Conservation (phyloP, 441 rosid species). For the Populus hybrid region DNA sequence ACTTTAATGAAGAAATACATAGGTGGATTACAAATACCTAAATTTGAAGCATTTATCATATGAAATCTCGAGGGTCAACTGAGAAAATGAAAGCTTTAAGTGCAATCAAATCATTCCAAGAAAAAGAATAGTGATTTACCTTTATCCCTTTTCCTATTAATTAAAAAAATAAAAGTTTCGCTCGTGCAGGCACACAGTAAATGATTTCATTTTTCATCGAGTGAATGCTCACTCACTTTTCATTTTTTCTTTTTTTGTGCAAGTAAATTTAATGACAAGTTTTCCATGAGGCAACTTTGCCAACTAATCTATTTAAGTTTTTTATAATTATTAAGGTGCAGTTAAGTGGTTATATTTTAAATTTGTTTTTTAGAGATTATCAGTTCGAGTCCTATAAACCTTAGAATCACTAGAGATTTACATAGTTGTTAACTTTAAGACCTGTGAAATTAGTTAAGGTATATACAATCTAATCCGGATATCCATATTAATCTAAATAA, state of each 20-base stretch:
- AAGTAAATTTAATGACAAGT: not conserved
- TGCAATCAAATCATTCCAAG: not conserved
- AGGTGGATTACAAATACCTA: not conserved
- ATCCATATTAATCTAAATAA: too few species aligned
- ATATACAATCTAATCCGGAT: accelerated
- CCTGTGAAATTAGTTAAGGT: too few species aligned
- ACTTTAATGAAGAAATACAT: too few species aligned
- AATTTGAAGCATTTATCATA: not conserved
- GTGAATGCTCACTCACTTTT: not conserved
- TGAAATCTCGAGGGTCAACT: not conserved
- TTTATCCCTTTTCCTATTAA: not conserved
- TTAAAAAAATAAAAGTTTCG: not conserved
- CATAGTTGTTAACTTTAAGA: too few species aligned
- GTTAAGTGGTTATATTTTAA: too few species aligned
- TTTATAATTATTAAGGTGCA: too few species aligned
- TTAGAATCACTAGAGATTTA: too few species aligned
- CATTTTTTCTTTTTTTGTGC: not conserved
- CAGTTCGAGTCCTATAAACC: too few species aligned
- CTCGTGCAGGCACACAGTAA: not conserved
- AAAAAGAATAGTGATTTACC: not conserved
- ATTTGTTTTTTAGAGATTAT: too few species aligned
- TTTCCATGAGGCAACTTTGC: not conserved
- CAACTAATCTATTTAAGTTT: not conserved
- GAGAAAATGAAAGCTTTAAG: not conserved
- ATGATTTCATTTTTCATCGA: not conserved